phyloP scores from a whole-genome alignment of 2,329 filamentous ascomycete species.

The Cryphonectria naterciae region DNA sequence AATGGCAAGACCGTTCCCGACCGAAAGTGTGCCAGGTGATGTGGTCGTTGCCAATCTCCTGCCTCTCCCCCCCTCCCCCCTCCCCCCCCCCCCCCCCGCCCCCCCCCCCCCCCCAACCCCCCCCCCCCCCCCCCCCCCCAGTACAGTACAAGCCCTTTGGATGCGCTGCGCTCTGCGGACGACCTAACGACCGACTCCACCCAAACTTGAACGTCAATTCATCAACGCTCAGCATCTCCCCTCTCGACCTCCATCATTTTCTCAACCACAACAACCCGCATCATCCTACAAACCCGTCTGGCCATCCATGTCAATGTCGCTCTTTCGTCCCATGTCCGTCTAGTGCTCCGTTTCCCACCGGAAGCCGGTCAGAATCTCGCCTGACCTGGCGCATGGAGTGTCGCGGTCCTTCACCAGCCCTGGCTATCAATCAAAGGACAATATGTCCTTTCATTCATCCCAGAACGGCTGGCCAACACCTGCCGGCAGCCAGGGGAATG shows the following conservation, averaged over 20 bases:
- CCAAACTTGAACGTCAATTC: constrained; percentile 60
- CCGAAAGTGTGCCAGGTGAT: no score
- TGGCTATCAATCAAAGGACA: constrained; percentile 55
- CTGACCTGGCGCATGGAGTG: constrained; percentile 62
- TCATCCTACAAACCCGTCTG: constrained; percentile 45
- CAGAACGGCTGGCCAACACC: constrained; percentile 68
- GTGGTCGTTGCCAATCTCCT: no score
- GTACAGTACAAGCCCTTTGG: not conserved
- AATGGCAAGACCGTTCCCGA: no score
- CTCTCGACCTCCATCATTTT: constrained; percentile 55
- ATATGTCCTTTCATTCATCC: constrained; percentile 70
- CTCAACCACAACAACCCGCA: constrained; percentile 40
- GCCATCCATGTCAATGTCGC: constrained; percentile 59
- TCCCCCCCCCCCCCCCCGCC: no score
- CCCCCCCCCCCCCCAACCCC: no score
- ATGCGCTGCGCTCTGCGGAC: not conserved
- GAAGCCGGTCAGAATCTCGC: constrained; percentile 55
- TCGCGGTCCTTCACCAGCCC: constrained; percentile 46
- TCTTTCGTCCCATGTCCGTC: constrained; percentile 54
- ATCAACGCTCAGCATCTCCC: constrained; percentile 55
- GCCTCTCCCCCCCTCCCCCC: no score
- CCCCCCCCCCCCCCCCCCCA: not conserved
- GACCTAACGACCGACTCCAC: constrained; percentile 28
- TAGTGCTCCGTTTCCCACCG: constrained; percentile 50
- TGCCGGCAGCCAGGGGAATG: constrained; percentile 52